Percentiles rank a stretch among this genome's conserved stretches.
Conservation (phyloP, 2,329 filamentous ascomycete species). For the Fusarium luffae region DNA sequence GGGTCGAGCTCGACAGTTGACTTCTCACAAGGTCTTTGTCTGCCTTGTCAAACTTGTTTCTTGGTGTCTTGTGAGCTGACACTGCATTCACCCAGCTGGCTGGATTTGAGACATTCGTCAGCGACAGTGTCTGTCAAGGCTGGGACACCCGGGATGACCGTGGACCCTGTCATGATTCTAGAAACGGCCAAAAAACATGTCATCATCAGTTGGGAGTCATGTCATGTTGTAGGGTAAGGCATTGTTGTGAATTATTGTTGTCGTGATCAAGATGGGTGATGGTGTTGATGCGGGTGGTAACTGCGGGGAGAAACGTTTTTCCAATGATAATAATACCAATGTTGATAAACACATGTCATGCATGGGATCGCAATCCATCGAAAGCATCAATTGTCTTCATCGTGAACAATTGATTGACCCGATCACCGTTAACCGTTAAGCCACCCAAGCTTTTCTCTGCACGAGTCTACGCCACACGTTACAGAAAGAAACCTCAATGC, state of each 20-base stretch:
- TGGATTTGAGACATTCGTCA: slow-evolving; percentile 25
- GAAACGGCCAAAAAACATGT: accelerated
- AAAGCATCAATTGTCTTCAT: no score
- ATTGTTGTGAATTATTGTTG: neutral
- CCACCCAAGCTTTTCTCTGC: neutral
- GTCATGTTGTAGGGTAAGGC: neutral
- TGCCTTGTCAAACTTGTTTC: neutral
- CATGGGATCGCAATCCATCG: no score
- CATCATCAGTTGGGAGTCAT: neutral
- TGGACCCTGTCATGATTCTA: neutral
- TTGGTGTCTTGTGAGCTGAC: neutral
- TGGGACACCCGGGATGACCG: neutral
- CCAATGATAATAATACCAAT: no score
- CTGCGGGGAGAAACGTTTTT: no score
- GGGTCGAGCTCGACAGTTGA: accelerated
- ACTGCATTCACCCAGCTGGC: slow-evolving; percentile 14
- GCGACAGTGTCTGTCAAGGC: slow-evolving; percentile 12
- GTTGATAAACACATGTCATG: no score
- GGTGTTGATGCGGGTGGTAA: neutral
- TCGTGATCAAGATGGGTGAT: accelerated
- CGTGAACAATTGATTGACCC: neutral
- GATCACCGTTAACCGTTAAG: slow-evolving; percentile 7
- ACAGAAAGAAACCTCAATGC: neutral
- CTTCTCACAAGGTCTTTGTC: neutral
- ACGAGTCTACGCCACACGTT: slow-evolving; percentile 5